These are phyloP conservation scores for Penicillium sp. DNA, from an alignment of 2,329 filamentous ascomycete species.

Conservation along the genomic window DNA sequence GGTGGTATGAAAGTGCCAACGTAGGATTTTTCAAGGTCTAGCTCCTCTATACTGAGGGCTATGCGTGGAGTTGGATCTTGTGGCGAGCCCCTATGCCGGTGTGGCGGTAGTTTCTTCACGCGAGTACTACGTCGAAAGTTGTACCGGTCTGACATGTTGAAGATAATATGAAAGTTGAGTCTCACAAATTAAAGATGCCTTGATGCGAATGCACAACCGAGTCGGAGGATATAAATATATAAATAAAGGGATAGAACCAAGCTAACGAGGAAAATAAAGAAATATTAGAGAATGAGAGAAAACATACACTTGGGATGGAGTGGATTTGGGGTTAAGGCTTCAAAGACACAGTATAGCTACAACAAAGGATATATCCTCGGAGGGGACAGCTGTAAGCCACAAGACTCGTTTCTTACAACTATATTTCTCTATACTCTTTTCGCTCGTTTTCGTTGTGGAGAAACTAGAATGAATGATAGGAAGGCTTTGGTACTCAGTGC, in stretches of 20 bases:
- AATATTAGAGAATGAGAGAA: no score
- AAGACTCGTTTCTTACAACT: neutral
- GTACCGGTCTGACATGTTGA: neutral
- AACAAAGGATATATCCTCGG: neutral
- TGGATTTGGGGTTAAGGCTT: neutral
- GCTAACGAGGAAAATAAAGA: neutral
- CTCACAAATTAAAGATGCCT: neutral
- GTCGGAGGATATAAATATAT: neutral
- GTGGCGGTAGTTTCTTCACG: neutral
- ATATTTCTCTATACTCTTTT: neutral
- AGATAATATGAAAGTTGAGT: neutral
- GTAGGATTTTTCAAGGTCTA: constrained; percentile 1
- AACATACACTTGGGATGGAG: neutral
- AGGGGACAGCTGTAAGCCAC: neutral
- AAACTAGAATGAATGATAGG: neutral
- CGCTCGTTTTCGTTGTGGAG: neutral
- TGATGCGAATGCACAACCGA: neutral
- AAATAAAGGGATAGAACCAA: neutral
- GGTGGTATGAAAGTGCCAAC: neutral
- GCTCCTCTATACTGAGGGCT: neutral
- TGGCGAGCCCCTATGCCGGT: neutral
- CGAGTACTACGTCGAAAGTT: neutral
- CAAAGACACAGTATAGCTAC: neutral
- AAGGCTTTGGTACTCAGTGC: neutral
- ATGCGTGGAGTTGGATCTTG: neutral